Evolutionary conservation across 148 eudicot species (phyloP).

Genomic region (Vaccinium corymbosum): DNA sequence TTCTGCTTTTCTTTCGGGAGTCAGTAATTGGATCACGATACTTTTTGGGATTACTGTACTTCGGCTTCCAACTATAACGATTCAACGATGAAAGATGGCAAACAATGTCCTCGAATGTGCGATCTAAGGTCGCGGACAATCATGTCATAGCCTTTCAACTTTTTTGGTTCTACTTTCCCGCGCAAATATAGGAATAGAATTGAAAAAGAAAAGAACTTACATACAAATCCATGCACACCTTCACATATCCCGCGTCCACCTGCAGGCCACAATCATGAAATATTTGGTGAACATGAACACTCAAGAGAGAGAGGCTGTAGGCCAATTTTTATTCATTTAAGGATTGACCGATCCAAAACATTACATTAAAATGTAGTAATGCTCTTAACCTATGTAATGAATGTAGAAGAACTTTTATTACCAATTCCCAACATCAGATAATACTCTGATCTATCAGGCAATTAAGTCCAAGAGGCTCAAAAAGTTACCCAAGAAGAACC

Average conservation of each 20-base stretch:
- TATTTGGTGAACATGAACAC: not conserved
- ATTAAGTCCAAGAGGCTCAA: not conserved
- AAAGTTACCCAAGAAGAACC: not conserved
- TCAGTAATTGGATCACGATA: not conserved
- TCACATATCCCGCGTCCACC: not conserved
- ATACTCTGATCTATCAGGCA: not conserved
- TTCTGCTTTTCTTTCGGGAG: not conserved
- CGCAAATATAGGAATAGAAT: not conserved
- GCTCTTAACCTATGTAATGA: not conserved
- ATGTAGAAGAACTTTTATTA: not conserved
- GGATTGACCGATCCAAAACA: not conserved
- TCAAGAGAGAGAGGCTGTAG: not conserved
- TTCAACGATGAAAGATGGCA: not conserved
- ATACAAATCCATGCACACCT: not conserved
- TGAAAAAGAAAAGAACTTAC: not conserved
- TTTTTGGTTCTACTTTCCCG: not conserved
- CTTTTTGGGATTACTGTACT: not conserved
- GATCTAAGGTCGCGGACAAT: not conserved
- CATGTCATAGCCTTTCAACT: not conserved
- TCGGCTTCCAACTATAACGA: not conserved
- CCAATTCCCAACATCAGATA: not conserved
- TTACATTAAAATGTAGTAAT: not conserved
- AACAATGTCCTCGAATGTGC: not conserved
- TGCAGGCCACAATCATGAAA: not conserved
- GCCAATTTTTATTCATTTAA: not conserved